A percentile compares a stretch with the other conserved stretches of the same genome.
phyloP scores from a whole-genome alignment of 352 stramenopile species.

The Pythium phragmitis region DNA sequence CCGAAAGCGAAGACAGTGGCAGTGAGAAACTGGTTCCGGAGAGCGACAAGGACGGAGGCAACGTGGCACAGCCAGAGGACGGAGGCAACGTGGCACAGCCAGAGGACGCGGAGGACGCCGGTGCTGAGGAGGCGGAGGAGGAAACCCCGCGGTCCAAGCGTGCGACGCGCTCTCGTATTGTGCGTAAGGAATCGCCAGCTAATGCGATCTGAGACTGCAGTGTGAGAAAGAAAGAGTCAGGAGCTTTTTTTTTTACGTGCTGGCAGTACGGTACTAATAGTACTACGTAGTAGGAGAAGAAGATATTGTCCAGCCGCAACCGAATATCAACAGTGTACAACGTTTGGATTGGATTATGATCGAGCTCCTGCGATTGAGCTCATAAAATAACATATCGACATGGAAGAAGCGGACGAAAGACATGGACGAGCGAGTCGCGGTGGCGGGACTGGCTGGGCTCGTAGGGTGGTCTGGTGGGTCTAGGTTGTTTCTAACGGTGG shows the following conservation, averaged over 20 bases:
- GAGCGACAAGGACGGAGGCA: conserved; percentile 6
- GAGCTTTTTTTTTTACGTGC: neutral
- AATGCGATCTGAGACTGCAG: neutral
- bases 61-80: conserved; percentile 19
- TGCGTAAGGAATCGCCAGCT: conserved; percentile 16
- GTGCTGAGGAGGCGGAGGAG: neutral
- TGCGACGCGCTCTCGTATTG: conserved; percentile 13
- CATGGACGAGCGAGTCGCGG: neutral
- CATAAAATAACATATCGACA: conserved; percentile 18
- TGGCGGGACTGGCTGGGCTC: neutral
- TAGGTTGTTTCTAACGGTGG: conserved; percentile 4
- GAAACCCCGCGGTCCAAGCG: conserved; percentile 21
- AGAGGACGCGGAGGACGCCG: conserved; percentile 15
- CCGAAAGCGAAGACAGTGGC: conserved; percentile 8
- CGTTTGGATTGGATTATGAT: neutral
- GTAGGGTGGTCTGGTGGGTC: neutral
- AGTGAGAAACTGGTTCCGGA: conserved; percentile 9
- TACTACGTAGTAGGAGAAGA: no score
- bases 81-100: conserved; percentile 9
- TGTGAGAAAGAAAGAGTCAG: neutral
- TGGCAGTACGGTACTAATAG: no score
- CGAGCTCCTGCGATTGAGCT: conserved; percentile 4
- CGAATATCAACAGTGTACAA: conserved; percentile 11
- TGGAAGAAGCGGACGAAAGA: neutral
- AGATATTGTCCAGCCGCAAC: no score